These are phyloP conservation scores for Macroventuria anomochaeta DNA, from an alignment of 2,329 filamentous ascomycete species.

Conservation along the genomic window DNA sequence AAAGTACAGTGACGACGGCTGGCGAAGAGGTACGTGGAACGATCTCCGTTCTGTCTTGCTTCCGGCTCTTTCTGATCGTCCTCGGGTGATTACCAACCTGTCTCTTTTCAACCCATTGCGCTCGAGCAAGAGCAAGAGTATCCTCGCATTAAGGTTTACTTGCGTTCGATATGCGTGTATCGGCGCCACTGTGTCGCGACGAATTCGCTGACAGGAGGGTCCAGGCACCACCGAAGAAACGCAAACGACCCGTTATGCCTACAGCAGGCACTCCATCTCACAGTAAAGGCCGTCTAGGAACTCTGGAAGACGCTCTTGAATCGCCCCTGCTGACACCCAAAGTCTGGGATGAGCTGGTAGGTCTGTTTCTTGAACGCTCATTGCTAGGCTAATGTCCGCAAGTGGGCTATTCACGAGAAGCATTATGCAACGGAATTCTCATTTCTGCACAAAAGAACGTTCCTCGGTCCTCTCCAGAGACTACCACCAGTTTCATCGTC, in stretches of 20 bases:
- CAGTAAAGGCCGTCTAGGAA: slow-evolving; percentile 54
- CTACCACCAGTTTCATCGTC: slow-evolving; percentile 44
- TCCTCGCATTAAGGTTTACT: no score
- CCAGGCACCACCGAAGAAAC: slow-evolving; percentile 29
- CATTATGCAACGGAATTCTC: slow-evolving; percentile 76
- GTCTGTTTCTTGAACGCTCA: slow-evolving; percentile 3
- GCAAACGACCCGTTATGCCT: slow-evolving; percentile 50
- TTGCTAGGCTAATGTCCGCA: slow-evolving; percentile 14
- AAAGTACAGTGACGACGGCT: slow-evolving; percentile 33
- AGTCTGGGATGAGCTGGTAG: slow-evolving; percentile 69
- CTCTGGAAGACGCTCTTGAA: slow-evolving; percentile 65
- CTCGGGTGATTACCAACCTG: background rate
- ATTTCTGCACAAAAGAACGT: slow-evolving; percentile 71
- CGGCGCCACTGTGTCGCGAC: background rate
- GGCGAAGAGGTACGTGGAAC: slow-evolving; percentile 32
- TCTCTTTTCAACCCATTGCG: background rate
- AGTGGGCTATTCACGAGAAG: slow-evolving; percentile 71
- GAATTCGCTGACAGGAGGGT: background rate
- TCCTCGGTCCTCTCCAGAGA: slow-evolving; percentile 52
- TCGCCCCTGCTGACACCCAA: slow-evolving; percentile 67
- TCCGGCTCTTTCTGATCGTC: background rate
- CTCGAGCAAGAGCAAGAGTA: no score
- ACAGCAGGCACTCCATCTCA: slow-evolving; percentile 43
- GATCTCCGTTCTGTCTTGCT: background rate
- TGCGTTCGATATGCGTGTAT: background rate